Evolutionary conservation across 257 asterid genomes (phyloP).

Genomic region (Solanum megistacrolobum): DNA sequence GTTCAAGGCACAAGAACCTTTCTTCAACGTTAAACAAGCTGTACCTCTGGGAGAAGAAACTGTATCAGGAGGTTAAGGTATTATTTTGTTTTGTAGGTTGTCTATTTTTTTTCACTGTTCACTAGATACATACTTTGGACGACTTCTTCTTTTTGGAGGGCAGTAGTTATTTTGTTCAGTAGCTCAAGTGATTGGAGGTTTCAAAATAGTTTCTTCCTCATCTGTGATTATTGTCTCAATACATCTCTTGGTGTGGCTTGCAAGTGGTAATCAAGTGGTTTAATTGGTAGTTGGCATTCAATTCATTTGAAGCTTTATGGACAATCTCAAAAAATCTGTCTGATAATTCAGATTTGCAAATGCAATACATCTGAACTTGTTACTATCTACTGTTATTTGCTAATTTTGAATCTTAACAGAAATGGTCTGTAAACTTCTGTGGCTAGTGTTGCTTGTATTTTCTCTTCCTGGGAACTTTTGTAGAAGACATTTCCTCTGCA

Average conservation of each 20-base stretch:
- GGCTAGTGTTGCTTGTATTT: neutral
- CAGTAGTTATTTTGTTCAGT: neutral
- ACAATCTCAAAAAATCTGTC: neutral
- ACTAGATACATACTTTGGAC: neutral
- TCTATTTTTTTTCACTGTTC: neutral
- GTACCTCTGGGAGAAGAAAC: constrained; percentile 92
- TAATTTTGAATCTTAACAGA: neutral
- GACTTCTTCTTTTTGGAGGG: neutral
- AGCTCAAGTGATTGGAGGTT: neutral
- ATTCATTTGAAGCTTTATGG: neutral
- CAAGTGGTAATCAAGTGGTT: neutral
- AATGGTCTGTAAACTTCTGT: neutral
- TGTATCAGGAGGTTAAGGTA: constrained; percentile 97
- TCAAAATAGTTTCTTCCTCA: neutral
- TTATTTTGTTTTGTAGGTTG: neutral
- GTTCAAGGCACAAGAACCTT: constrained; percentile 53
- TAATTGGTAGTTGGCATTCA: neutral
- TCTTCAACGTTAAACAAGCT: constrained; percentile 87
- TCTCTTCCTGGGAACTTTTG: neutral
- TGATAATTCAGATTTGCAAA: neutral
- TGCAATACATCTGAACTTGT: neutral
- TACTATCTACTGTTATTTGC: neutral
- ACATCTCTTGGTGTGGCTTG: neutral
- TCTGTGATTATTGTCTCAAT: neutral
- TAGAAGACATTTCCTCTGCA: neutral